Evolutionary conservation across 805 yeast genomes (phyloP).

Genomic region (Trichomonascus vanleenenianus): DNA sequence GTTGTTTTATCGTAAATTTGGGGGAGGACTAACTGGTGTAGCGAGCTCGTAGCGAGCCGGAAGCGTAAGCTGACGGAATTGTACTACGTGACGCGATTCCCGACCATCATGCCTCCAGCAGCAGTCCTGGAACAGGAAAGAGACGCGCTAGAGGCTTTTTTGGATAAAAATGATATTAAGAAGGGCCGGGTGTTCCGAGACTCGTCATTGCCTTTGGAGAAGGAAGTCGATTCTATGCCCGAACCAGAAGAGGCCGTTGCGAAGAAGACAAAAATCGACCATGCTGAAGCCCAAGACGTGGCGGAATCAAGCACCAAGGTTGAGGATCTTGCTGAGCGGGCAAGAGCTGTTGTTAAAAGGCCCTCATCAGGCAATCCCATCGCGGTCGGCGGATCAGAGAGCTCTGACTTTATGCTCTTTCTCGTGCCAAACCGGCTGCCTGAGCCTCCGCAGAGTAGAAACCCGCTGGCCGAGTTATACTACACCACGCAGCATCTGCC

Average conservation of each 20-base stretch:
- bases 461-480: slow-evolving; percentile 71
- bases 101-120: slow-evolving; percentile 38
- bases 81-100: slow-evolving; percentile 49
- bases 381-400: slow-evolving; percentile 5
- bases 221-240: too few relatives aligned
- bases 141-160: slow-evolving; percentile 36
- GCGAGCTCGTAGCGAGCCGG: slow-evolving; percentile 41
- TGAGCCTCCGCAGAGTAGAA: slow-evolving; percentile 25
- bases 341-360: not conserved
- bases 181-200: slow-evolving; percentile 26
- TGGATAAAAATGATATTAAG: slow-evolving; percentile 46
- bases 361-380: slow-evolving; percentile 5
- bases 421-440: slow-evolving; percentile 30
- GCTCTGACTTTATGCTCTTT: slow-evolving; percentile 22
- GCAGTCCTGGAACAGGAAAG: slow-evolving; percentile 33
- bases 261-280: not conserved
- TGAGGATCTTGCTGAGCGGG: not conserved
- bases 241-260: too few relatives aligned
- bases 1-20: slow-evolving; percentile 4
- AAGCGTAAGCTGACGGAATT: slow-evolving; percentile 55
- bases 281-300: not conserved
- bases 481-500: slow-evolving; percentile 87
- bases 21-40: slow-evolving; percentile 5
- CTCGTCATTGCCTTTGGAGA: slow-evolving; percentile 26
- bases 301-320: not conserved